Conservation (phyloP, 176 grass and related monocot species). For the Eremochloa ophiuroides region DNA sequence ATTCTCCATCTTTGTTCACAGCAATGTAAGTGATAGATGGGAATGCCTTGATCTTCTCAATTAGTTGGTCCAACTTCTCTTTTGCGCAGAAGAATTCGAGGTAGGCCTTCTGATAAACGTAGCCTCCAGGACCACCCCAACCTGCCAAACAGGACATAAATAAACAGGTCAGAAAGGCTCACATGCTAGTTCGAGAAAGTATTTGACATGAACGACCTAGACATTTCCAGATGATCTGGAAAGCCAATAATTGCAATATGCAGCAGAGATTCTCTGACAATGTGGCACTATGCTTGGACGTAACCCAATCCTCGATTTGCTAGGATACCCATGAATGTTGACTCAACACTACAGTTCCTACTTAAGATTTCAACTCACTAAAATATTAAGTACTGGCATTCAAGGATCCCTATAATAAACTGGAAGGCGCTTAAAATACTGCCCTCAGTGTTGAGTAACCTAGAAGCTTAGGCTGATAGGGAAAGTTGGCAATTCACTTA, state of each 20-base stretch:
- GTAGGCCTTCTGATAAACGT: slow-evolving; percentile 91
- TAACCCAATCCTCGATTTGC: neutral
- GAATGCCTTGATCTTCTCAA: slow-evolving; percentile 55
- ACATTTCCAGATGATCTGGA: neutral
- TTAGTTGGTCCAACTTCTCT: slow-evolving; percentile 52
- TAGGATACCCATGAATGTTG: neutral
- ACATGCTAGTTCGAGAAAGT: neutral
- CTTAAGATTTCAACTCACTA: neutral
- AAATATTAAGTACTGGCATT: neutral
- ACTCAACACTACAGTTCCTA: neutral
- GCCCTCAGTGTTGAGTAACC: neutral
- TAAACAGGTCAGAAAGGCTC: neutral
- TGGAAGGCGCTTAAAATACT: neutral
- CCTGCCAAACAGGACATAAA: slow-evolving; percentile 37
- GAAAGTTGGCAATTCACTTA: neutral
- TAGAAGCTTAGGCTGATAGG: neutral
- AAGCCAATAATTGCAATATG: neutral
- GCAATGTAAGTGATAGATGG: slow-evolving; percentile 72
- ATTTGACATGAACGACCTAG: neutral
- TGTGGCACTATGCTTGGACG: neutral
- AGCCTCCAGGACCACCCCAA: slow-evolving; percentile 75
- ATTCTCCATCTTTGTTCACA: slow-evolving; percentile 63
- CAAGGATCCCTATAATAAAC: neutral
- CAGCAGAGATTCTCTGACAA: neutral
- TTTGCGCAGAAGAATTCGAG: slow-evolving; percentile 78